Evolutionary conservation across 352 stramenopile species (phyloP).

Genomic region (Phytophthora niederhauseri): DNA sequence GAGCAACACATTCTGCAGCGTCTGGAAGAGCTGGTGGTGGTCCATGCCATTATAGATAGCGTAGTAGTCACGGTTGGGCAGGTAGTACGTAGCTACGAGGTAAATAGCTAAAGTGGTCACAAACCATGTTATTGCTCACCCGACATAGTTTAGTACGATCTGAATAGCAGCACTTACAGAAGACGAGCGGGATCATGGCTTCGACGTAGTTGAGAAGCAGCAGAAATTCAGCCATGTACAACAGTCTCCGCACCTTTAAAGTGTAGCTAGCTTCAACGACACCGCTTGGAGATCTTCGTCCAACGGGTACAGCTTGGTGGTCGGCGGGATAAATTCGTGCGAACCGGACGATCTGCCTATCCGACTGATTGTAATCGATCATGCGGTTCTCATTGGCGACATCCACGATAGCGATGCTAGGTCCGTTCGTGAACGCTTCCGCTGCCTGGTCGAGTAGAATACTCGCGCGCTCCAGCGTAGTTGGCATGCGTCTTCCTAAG

Average conservation of each 20-base stretch:
- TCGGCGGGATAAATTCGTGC: too few relatives aligned
- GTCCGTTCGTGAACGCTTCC: neutral
- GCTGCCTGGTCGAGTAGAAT: neutral
- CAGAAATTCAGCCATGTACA: constrained; percentile 2
- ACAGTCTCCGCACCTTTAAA: neutral
- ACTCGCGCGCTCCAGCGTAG: neutral
- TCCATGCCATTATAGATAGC: neutral
- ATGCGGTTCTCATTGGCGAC: neutral
- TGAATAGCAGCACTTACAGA: too few relatives aligned
- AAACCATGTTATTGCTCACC: too few relatives aligned
- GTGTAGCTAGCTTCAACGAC: neutral
- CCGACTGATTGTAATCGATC: neutral
- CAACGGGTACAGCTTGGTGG: too few relatives aligned
- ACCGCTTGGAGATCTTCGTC: neutral
- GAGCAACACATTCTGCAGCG: constrained; percentile 6
- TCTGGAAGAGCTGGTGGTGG: neutral
- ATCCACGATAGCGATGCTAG: neutral
- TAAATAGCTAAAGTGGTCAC: constrained; percentile 15
- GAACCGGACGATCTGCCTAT: too few relatives aligned
- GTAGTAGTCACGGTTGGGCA: constrained; percentile 26
- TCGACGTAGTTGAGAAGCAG: neutral
- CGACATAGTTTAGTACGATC: too few relatives aligned
- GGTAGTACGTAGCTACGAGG: constrained; percentile 3
- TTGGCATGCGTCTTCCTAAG: neutral
- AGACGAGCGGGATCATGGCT: neutral